These are phyloP conservation scores for Verticillium longisporum DNA, from an alignment of 2,329 filamentous ascomycete species.

Conservation along the genomic window DNA sequence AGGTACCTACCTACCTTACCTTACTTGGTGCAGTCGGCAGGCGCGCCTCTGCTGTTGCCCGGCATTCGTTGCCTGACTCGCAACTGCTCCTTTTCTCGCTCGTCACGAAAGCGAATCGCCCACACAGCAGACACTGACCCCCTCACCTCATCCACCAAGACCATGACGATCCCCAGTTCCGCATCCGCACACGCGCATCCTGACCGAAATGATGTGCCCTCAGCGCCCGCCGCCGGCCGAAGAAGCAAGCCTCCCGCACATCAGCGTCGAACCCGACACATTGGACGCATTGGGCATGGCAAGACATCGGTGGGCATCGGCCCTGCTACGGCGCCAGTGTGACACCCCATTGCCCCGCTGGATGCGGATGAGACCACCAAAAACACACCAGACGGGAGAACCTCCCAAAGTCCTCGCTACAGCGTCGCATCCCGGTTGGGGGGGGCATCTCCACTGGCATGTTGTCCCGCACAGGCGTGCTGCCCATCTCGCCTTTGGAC, in stretches of 20 bases:
- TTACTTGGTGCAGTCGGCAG: not conserved
- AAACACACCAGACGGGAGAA: not conserved
- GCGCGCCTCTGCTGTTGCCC: not conserved
- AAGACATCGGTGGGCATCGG: not conserved
- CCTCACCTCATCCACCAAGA: not conserved
- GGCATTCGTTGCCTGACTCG: not conserved
- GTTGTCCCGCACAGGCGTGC: not conserved
- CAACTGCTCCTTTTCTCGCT: not conserved
- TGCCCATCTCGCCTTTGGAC: not conserved
- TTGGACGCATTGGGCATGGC: not conserved
- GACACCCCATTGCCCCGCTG: not conserved
- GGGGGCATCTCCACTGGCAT: not conserved
- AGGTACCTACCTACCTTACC: too few species aligned
- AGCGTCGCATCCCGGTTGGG: not conserved
- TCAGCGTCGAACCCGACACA: not conserved
- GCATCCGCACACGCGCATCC: not conserved
- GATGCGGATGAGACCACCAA: not conserved
- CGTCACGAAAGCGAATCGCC: not conserved
- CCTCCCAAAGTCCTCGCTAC: not conserved
- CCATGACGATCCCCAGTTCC: not conserved
- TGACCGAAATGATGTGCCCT: not conserved
- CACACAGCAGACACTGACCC: not conserved
- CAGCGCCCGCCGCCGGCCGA: not conserved
- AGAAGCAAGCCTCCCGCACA: not conserved
- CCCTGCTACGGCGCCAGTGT: not conserved